Percentiles rank a stretch among this genome's conserved stretches.
These are phyloP conservation scores for Berkeleyomyces rouxiae DNA, from an alignment of 2,329 filamentous ascomycete genomes.

Conservation along the genomic window DNA sequence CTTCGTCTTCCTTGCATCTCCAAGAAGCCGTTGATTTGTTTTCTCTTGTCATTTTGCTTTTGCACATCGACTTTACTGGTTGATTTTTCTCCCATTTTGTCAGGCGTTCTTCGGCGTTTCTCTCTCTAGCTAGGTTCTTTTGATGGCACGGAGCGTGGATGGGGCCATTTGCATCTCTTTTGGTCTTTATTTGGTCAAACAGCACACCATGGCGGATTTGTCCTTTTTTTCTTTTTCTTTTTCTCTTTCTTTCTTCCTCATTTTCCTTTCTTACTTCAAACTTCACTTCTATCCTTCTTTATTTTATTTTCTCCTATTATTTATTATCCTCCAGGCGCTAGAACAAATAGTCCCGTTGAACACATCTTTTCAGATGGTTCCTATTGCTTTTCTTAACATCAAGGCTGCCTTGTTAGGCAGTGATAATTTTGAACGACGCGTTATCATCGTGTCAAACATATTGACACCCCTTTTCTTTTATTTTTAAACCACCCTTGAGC, in stretches of 20 bases:
- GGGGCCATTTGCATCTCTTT: constrained; percentile 3
- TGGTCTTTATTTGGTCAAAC: constrained; percentile 13
- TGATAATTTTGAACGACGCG: background rate
- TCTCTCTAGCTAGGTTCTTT: background rate
- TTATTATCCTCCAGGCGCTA: background rate
- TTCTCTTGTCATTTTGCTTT: background rate
- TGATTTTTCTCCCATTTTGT: background rate
- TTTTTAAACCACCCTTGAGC: background rate
- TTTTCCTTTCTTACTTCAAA: background rate
- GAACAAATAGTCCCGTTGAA: background rate
- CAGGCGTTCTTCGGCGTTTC: background rate
- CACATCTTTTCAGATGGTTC: background rate
- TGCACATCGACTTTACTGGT: background rate
- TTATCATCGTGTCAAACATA: background rate
- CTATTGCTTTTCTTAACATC: background rate
- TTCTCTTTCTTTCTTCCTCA: background rate
- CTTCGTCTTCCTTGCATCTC: background rate
- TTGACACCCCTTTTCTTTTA: background rate
- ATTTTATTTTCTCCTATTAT: background rate
- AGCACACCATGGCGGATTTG: constrained; percentile 10
- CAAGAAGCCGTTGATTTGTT: constrained; percentile 1
- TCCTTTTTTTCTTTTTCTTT: background rate
- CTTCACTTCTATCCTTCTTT: background rate
- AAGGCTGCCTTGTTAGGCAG: background rate
- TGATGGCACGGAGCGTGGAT: background rate